These are phyloP conservation scores for Penicillium crystallinum DNA, from an alignment of 495 filamentous ascomycete species.

Conservation along the genomic window DNA sequence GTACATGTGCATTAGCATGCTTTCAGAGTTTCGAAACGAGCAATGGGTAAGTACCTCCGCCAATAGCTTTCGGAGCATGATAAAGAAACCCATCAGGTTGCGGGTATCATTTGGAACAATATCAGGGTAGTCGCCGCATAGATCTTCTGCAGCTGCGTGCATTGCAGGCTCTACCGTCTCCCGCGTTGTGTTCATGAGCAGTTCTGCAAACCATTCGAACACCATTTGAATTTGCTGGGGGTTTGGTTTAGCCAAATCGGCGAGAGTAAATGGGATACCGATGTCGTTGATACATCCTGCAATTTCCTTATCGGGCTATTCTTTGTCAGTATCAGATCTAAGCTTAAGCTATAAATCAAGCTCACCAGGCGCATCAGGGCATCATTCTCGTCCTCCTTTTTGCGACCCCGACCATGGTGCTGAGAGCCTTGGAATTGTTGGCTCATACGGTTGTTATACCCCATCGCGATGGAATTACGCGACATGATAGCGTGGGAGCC, in stretches of 20 bases:
- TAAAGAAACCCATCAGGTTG: constrained; percentile 90
- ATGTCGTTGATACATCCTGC: constrained; percentile 96
- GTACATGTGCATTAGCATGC: constrained; percentile 1
- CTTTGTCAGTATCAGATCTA: constrained; percentile 11
- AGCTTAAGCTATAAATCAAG: not conserved
- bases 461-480: constrained; percentile 20
- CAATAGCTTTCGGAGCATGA: constrained; percentile 68
- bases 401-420: constrained; percentile 56
- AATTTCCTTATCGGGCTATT: constrained; percentile 76
- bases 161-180: constrained; percentile 92
- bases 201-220: constrained; percentile 93
- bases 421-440: constrained; percentile 57
- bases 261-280: constrained; percentile 78
- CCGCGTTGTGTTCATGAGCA: constrained; percentile 84
- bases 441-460: constrained; percentile 77
- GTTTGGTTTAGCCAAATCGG: constrained; percentile 90
- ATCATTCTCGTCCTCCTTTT: constrained; percentile 77
- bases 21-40: not conserved
- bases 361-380: constrained; percentile 81
- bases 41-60: constrained; percentile 47
- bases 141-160: constrained; percentile 79
- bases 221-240: constrained; percentile 91
- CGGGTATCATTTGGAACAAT: constrained; percentile 81
- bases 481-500: not conserved
- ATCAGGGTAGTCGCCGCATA: constrained; percentile 74